Evolutionary conservation across 257 asterid species (phyloP).

Genomic region (Datura wrightii): DNA sequence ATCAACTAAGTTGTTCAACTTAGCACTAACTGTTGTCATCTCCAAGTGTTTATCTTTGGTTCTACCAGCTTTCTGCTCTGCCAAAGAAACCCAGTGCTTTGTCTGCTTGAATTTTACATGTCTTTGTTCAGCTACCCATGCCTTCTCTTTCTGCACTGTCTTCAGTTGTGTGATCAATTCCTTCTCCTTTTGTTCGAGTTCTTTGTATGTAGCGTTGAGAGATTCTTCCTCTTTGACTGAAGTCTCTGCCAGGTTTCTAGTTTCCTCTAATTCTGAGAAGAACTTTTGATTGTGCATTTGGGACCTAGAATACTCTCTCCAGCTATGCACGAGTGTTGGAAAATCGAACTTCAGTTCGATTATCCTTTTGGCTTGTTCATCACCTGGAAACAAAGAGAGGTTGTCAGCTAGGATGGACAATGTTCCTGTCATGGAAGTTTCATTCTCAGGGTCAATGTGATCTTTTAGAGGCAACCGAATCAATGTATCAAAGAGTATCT

Average conservation of each 20-base stretch:
- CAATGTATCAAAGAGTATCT: too few relatives aligned
- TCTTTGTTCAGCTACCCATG: neutral
- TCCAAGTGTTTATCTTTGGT: neutral
- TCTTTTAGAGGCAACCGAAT: too few relatives aligned
- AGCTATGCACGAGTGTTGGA: neutral
- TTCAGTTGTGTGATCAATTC: conserved; percentile 9
- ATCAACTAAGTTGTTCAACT: neutral
- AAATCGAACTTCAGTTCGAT: neutral
- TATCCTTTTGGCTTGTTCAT: conserved; percentile 11
- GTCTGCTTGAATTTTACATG: neutral
- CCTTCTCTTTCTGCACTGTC: neutral
- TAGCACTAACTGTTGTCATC: neutral
- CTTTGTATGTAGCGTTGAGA: neutral
- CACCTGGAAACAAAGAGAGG: conserved; percentile 21
- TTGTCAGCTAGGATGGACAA: neutral
- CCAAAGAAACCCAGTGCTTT: neutral
- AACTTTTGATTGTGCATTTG: neutral
- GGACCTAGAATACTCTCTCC: conserved; percentile 20
- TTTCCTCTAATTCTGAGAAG: conserved; percentile 10
- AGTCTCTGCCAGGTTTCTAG: neutral
- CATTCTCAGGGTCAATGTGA: too few relatives aligned
- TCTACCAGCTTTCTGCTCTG: neutral
- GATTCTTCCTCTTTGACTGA: neutral
- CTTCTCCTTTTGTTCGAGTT: neutral
- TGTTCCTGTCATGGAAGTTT: neutral